Conservation (phyloP, 2,329 filamentous ascomycete species). For the Phaeomoniella chlamydospora region DNA sequence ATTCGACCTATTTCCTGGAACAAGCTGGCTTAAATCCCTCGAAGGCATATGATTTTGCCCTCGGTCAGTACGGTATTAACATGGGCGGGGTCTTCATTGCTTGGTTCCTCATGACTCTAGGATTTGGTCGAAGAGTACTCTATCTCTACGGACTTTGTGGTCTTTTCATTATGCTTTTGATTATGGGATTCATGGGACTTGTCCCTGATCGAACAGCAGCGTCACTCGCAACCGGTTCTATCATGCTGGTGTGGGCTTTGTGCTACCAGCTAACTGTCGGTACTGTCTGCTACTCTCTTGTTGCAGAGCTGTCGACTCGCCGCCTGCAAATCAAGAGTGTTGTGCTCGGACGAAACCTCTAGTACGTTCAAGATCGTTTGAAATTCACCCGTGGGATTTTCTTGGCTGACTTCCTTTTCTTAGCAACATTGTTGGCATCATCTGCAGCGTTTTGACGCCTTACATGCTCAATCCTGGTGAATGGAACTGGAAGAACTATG, state of each 20-base stretch:
- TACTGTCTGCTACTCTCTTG: conserved; percentile 79
- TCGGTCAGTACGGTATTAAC: conserved; percentile 49
- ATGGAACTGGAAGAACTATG: conserved; percentile 80
- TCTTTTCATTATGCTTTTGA: conserved; percentile 61
- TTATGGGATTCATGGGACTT: conserved; percentile 73
- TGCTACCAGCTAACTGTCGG: conserved; percentile 79
- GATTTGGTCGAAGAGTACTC: conserved; percentile 59
- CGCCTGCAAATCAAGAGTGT: conserved; percentile 85
- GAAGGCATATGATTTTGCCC: conserved; percentile 39
- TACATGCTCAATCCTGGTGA: conserved; percentile 83
- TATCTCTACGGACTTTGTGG: conserved; percentile 64
- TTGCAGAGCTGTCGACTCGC: conserved; percentile 69
- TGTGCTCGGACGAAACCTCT: conserved; percentile 66
- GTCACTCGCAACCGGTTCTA: conserved; percentile 64
- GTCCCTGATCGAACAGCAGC: conserved; percentile 46
- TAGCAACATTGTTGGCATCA: conserved; percentile 63
- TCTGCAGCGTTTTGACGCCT: conserved; percentile 68
- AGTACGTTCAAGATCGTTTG: conserved; percentile 16
- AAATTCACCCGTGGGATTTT: neutral
- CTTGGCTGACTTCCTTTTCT: neutral
- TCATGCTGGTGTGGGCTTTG: conserved; percentile 73
- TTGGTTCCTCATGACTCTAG: conserved; percentile 64
- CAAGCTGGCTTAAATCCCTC: conserved; percentile 36
- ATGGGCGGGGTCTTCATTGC: conserved; percentile 70
- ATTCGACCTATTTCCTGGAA: conserved; percentile 43